Conservation (phyloP, 345 rosid genomes). For the Arabis alpina region DNA sequence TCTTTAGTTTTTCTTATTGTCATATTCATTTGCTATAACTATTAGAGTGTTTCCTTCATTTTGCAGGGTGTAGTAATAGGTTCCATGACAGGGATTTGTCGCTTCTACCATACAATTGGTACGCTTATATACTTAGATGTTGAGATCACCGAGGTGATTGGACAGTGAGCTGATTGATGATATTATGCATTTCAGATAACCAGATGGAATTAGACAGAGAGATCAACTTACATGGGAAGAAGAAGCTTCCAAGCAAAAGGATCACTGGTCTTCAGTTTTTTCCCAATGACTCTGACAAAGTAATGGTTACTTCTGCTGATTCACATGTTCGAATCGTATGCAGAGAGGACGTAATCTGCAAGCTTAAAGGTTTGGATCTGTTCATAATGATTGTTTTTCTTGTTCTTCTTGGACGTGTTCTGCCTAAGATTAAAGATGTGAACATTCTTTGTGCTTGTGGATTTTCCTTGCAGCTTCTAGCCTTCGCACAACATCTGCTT, state of each 20-base stretch:
- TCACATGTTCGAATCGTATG: slow-evolving; percentile 57
- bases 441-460: background rate
- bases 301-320: slow-evolving; percentile 75
- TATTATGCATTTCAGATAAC: slow-evolving; percentile 44
- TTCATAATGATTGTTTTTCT: background rate
- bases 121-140: slow-evolving; percentile 17
- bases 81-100: slow-evolving; percentile 65
- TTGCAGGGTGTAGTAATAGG: slow-evolving; percentile 72
- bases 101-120: slow-evolving; percentile 60
- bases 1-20: background rate
- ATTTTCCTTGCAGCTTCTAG: slow-evolving; percentile 49
- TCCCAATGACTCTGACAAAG: slow-evolving; percentile 58
- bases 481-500: slow-evolving; percentile 52
- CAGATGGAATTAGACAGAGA: slow-evolving; percentile 69
- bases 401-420: background rate
- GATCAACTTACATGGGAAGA: slow-evolving; percentile 63
- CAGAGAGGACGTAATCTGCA: slow-evolving; percentile 55
- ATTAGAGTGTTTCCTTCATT: slow-evolving; percentile 2
- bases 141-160: background rate
- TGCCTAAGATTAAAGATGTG: too few species aligned
- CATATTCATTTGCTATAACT: slow-evolving; percentile 9
- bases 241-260: slow-evolving; percentile 67
- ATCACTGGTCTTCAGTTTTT: slow-evolving; percentile 67
- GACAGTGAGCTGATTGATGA: background rate
- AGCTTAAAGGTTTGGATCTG: slow-evolving; percentile 54